A percentile compares a stretch with the other conserved stretches of the same genome.
phyloP scores from a whole-genome alignment of 495 filamentous ascomycete genomes.

The Neurospora tetrasperma region DNA sequence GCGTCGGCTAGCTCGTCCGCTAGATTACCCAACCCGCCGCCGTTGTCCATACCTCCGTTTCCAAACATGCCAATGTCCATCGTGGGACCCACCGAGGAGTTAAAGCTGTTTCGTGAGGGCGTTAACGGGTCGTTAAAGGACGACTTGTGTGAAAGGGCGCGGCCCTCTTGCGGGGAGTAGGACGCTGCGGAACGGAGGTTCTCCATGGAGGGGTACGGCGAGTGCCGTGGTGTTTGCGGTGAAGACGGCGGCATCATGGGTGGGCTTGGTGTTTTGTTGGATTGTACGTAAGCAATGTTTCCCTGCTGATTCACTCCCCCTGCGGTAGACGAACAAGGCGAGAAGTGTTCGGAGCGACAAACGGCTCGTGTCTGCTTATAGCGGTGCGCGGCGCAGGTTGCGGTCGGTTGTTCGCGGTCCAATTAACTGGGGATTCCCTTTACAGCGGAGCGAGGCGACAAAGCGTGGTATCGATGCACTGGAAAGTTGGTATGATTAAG shows the following conservation, averaged over 20 bases:
- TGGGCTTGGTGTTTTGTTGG: background rate
- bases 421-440: background rate
- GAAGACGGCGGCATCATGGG: conserved; percentile 27
- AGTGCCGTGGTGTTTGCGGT: conserved; percentile 56
- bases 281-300: background rate
- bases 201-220: conserved; percentile 54
- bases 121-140: conserved; percentile 54
- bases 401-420: background rate
- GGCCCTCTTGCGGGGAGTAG: conserved; percentile 27
- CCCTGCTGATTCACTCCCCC: background rate
- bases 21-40: conserved; percentile 66
- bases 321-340: background rate
- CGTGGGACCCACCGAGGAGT: conserved; percentile 27
- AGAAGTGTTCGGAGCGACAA: background rate
- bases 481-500: background rate
- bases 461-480: background rate
- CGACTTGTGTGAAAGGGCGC: conserved; percentile 42
- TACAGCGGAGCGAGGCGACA: background rate
- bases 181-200: conserved; percentile 41
- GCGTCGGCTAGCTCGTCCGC: conserved; percentile 67
- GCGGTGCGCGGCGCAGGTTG: background rate
- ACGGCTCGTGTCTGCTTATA: background rate
- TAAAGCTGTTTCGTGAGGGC: conserved; percentile 44
- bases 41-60: conserved; percentile 25
- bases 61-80: conserved; percentile 41